phyloP scores from a whole-genome alignment of 495 filamentous ascomycete genomes.

The Penicillium coffeae region DNA sequence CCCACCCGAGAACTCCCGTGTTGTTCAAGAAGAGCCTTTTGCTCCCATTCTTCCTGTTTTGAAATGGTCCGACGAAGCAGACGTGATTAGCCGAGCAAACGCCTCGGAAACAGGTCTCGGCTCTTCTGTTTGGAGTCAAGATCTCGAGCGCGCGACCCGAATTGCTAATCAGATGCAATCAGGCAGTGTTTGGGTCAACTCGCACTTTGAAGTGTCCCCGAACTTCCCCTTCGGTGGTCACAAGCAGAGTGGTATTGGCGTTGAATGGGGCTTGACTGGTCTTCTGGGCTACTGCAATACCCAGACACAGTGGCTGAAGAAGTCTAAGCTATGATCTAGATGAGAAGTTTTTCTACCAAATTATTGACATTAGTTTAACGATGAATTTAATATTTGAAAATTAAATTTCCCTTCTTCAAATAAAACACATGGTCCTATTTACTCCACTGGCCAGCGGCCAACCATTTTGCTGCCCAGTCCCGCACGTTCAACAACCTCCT shows the following conservation, averaged over 20 bases:
- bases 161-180: conserved; percentile 51
- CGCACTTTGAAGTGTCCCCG: conserved; percentile 43
- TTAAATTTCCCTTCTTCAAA: not conserved
- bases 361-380: not conserved
- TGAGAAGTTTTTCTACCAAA: not conserved
- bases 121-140: conserved; percentile 53
- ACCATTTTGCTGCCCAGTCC: conserved; percentile 36
- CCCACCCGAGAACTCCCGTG: conserved; percentile 48
- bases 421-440: not conserved
- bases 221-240: conserved; percentile 58
- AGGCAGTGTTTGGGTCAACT: conserved; percentile 58
- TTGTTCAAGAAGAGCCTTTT: conserved; percentile 48
- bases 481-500: conserved; percentile 39
- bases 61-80: conserved; percentile 54
- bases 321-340: not conserved
- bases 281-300: conserved; percentile 57
- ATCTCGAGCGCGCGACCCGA: conserved; percentile 44
- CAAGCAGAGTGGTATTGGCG: conserved; percentile 64
- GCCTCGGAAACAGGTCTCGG: conserved; percentile 53
- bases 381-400: not conserved
- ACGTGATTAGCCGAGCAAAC: conserved; percentile 56
- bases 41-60: conserved; percentile 55
- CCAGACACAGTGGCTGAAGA: conserved; percentile 33
- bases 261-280: conserved; percentile 58
- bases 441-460: conserved; percentile 35